phyloP scores from a whole-genome alignment of 306 rosid species.

The Malus sylvestris region DNA sequence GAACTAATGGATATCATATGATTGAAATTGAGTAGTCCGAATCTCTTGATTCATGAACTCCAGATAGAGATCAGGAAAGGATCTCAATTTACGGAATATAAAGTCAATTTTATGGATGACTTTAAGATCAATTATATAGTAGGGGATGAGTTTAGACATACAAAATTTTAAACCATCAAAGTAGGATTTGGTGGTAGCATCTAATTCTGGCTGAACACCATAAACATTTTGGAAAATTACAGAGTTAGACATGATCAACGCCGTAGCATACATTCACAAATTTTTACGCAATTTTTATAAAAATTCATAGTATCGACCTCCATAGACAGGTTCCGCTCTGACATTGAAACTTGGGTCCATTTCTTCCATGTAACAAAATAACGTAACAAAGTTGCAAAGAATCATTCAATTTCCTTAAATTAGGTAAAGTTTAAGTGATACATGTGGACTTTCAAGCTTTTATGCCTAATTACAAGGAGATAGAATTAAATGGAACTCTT shows the following conservation, averaged over 20 bases:
- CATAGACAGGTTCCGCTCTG: neutral
- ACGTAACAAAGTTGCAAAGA: neutral
- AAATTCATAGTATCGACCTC: too few relatives aligned
- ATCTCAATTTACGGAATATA: neutral
- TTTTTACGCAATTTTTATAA: too few relatives aligned
- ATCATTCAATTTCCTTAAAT: neutral
- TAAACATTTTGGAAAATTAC: neutral
- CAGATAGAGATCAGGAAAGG: rapidly evolving
- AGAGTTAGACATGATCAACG: too few relatives aligned
- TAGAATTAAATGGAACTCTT: neutral
- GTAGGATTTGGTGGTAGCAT: neutral
- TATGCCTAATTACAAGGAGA: neutral
- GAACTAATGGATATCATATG: too few relatives aligned
- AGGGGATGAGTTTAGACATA: neutral
- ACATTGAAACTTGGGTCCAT: too few relatives aligned
- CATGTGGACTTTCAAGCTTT: neutral
- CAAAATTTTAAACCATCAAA: neutral
- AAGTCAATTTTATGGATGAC: neutral
- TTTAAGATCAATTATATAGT: neutral
- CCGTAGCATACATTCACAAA: too few relatives aligned
- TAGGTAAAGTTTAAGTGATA: neutral
- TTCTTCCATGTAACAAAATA: too few relatives aligned
- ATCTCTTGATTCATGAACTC: rapidly evolving
- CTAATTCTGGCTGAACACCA: neutral
- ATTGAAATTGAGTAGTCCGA: too few relatives aligned